Percentiles rank a stretch among this genome's conserved stretches.
phyloP scores from a whole-genome alignment of 2,329 filamentous ascomycete species.

The Aspergillus latus region DNA sequence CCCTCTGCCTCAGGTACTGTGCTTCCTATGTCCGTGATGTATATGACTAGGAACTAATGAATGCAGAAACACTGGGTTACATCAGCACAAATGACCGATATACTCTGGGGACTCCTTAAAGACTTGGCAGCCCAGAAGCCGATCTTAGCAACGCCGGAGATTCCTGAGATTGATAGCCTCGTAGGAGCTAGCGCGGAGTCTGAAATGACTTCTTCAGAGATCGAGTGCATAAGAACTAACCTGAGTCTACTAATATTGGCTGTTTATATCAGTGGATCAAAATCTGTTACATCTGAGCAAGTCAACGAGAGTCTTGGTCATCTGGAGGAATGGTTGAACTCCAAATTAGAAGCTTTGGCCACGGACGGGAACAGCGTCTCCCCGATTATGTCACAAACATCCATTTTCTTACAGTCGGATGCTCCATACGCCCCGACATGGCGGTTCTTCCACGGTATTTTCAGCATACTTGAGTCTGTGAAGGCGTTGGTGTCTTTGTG shows the following conservation, averaged over 20 bases:
- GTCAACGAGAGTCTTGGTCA: conserved; percentile 29
- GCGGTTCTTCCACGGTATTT: conserved; percentile 42
- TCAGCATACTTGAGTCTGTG: conserved; percentile 43
- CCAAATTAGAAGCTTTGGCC: conserved; percentile 27
- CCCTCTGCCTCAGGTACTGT: conserved; percentile 39
- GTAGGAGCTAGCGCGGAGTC: conserved; percentile 24
- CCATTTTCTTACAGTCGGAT: conserved; percentile 26
- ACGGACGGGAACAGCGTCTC: conserved; percentile 23
- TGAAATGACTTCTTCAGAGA: conserved; percentile 39
- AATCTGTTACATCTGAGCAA: conserved; percentile 30
- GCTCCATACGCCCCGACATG: conserved; percentile 39
- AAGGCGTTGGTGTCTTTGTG: conserved; percentile 40
- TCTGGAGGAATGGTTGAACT: conserved; percentile 34
- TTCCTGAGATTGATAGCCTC: conserved; percentile 30
- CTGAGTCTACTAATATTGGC: conserved; percentile 35
- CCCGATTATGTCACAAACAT: conserved; percentile 24
- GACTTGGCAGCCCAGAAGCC: conserved; percentile 34
- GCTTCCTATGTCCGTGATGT: not conserved
- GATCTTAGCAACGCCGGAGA: conserved; percentile 25
- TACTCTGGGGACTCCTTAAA: conserved; percentile 36
- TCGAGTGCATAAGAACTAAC: conserved; percentile 35
- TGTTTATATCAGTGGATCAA: conserved; percentile 35
- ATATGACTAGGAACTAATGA: conserved; percentile 20
- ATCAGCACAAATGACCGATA: conserved; percentile 36
- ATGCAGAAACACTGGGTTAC: conserved; percentile 38